Conservation (phyloP, 2,329 filamentous ascomycete species). For the Phoma herbarum region DNA sequence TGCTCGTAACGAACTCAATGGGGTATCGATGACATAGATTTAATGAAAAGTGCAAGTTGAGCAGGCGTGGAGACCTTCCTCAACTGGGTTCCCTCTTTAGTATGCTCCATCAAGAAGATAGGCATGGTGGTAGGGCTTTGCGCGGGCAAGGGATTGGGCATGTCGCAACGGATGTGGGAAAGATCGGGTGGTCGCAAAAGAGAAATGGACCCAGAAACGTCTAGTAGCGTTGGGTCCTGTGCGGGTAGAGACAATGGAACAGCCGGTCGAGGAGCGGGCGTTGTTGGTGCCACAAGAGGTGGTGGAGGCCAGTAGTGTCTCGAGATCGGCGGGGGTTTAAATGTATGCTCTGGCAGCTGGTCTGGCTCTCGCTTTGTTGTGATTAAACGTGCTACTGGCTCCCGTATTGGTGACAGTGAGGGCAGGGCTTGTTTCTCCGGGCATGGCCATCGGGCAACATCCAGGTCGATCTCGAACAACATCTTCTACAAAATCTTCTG, state of each 20-base stretch:
- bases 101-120: slow-evolving; percentile 16
- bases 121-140: slow-evolving; percentile 18
- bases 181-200: background rate
- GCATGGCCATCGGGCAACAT: slow-evolving; percentile 15
- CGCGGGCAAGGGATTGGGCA: background rate
- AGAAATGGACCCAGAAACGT: background rate
- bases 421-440: background rate
- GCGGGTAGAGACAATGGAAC: background rate
- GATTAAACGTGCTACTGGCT: background rate
- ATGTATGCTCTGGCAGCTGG: background rate
- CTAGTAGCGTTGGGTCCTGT: background rate
- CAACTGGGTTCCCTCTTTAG: slow-evolving; percentile 5
- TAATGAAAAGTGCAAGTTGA: slow-evolving; percentile 19
- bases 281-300: background rate
- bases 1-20: slow-evolving; percentile 15
- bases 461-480: slow-evolving; percentile 16
- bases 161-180: background rate
- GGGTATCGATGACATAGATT: slow-evolving; percentile 22
- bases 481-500: slow-evolving; percentile 7
- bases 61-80: slow-evolving; percentile 19
- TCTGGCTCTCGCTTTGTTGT: background rate
- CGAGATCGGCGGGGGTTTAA: slow-evolving; percentile 5
- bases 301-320: slow-evolving; percentile 18
- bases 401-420: background rate
- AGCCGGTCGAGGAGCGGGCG: background rate